phyloP scores from a whole-genome alignment of 176 grass and related monocot species.

The Puccinellia tenuiflora region DNA sequence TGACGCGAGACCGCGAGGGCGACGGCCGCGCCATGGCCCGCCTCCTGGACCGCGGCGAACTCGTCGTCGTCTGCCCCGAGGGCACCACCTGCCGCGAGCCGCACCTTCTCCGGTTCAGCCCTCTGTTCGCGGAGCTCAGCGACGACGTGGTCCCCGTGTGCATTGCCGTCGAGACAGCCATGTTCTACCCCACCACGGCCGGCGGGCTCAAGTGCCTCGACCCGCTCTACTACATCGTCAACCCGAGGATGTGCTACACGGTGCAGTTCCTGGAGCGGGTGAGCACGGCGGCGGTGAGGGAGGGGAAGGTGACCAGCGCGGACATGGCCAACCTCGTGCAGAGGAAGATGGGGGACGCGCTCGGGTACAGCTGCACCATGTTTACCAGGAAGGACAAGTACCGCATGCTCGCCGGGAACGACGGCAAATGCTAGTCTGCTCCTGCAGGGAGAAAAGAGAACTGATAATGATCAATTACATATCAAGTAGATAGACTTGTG shows the following conservation, averaged over 20 bases:
- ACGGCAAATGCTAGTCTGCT: conserved; percentile 23
- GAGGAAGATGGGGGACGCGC: conserved; percentile 44
- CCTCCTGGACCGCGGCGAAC: conserved; percentile 31
- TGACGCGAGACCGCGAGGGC: conserved; percentile 27
- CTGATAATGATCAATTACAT: background rate
- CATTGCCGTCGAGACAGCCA: conserved; percentile 40
- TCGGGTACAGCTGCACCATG: conserved; percentile 59
- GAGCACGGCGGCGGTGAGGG: conserved; percentile 3
- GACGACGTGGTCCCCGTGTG: conserved; percentile 56
- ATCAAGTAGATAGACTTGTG: background rate
- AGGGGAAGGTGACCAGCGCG: background rate
- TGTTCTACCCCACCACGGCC: conserved; percentile 76
- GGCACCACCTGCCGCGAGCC: conserved; percentile 84
- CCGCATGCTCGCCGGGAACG: conserved; percentile 69
- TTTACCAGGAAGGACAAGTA: conserved; percentile 86
- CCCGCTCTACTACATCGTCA: conserved; percentile 55
- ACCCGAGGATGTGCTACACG: conserved; percentile 49
- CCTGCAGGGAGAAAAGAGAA: background rate
- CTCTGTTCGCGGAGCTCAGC: conserved; percentile 59
- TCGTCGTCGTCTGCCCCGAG: conserved; percentile 62
- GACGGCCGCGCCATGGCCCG: conserved; percentile 33
- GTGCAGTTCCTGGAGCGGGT: conserved; percentile 51
- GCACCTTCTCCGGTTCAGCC: conserved; percentile 66
- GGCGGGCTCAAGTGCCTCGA: conserved; percentile 64
- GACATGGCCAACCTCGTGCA: conserved; percentile 64